These are phyloP conservation scores for Ustilago trichophora DNA, from an alignment of 1,284 basidiomycete species.

Conservation along the genomic window DNA sequence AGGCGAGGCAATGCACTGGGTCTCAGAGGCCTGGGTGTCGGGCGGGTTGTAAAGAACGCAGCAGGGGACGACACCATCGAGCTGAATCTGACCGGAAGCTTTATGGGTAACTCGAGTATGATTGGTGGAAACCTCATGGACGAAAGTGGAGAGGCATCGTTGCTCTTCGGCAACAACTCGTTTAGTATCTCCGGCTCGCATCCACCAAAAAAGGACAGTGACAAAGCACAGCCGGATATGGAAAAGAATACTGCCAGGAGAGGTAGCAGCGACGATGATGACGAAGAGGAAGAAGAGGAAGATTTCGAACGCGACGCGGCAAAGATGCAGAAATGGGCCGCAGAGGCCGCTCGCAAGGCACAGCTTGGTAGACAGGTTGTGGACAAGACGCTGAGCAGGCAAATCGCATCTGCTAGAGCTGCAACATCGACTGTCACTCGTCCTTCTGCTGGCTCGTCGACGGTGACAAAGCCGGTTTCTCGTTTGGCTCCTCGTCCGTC, in stretches of 20 bases:
- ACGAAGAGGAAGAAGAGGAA: constrained; percentile 11
- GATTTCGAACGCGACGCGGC: constrained; percentile 20
- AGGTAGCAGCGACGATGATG: constrained; percentile 11
- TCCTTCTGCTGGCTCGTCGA: constrained; percentile 1
- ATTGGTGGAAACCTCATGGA: constrained; percentile 36
- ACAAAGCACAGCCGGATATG: neutral
- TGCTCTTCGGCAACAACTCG: constrained; percentile 33
- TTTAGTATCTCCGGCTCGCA: constrained; percentile 15
- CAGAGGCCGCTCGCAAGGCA: constrained; percentile 25
- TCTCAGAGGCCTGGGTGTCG: constrained; percentile 19
- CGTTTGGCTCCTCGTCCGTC: constrained; percentile 12
- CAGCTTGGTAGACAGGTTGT: constrained; percentile 5
- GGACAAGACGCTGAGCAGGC: constrained; percentile 8
- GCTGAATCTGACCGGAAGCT: constrained; percentile 37
- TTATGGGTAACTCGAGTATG: constrained; percentile 26
- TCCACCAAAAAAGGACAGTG: neutral
- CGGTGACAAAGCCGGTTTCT: constrained; percentile 7
- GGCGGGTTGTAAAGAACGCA: constrained; percentile 34
- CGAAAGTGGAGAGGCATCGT: constrained; percentile 26
- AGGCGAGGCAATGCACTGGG: constrained; percentile 8
- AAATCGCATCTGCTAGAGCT: neutral
- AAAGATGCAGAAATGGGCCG: constrained; percentile 29
- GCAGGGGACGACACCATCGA: constrained; percentile 43
- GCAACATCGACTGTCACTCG: constrained; percentile 7
- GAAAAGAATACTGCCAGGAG: neutral